Evolutionary conservation across 495 filamentous ascomycete species (phyloP).

Genomic region (Penicillium taxi): DNA sequence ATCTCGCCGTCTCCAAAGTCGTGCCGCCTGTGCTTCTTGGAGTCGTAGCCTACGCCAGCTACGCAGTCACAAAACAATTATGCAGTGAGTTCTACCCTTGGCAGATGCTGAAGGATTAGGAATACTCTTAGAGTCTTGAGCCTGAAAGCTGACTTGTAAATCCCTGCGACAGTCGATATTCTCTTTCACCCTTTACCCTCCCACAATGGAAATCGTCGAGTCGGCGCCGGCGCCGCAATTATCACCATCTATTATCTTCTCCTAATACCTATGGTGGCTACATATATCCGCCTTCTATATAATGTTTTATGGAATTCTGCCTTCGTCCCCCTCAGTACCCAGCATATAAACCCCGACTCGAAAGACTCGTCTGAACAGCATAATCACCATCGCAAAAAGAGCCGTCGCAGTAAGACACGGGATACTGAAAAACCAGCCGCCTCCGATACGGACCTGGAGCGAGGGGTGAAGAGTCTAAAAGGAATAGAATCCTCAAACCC

Average conservation of each 20-base stretch:
- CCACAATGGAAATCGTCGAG: conserved; percentile 30
- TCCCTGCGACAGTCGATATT: conserved; percentile 47
- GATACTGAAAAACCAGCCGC: conserved; percentile 19
- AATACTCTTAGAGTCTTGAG: conserved; percentile 1
- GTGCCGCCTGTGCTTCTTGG: conserved; percentile 54
- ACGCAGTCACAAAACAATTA: conserved; percentile 50
- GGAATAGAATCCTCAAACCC: conserved; percentile 19
- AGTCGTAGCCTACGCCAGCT: conserved; percentile 53
- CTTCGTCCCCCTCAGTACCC: conserved; percentile 52
- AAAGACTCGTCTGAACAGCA: conserved; percentile 14
- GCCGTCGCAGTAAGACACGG: conserved; percentile 7
- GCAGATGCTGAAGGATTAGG: not conserved
- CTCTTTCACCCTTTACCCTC: conserved; percentile 47
- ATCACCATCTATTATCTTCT: conserved; percentile 64
- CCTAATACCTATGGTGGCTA: conserved; percentile 53
- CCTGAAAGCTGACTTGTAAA: conserved; percentile 1
- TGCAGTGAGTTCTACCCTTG: conserved; percentile 38
- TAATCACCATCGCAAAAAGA: conserved; percentile 9
- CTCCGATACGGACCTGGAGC: conserved; percentile 20
- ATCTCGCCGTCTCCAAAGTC: conserved; percentile 45
- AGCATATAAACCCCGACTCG: conserved; percentile 13
- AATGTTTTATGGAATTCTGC: conserved; percentile 61
- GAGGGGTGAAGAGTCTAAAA: conserved; percentile 13
- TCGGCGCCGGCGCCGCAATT: conserved; percentile 56
- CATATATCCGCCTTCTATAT: conserved; percentile 61